phyloP scores from a whole-genome alignment of 805 yeast genomes.

The Candida schatavii region DNA sequence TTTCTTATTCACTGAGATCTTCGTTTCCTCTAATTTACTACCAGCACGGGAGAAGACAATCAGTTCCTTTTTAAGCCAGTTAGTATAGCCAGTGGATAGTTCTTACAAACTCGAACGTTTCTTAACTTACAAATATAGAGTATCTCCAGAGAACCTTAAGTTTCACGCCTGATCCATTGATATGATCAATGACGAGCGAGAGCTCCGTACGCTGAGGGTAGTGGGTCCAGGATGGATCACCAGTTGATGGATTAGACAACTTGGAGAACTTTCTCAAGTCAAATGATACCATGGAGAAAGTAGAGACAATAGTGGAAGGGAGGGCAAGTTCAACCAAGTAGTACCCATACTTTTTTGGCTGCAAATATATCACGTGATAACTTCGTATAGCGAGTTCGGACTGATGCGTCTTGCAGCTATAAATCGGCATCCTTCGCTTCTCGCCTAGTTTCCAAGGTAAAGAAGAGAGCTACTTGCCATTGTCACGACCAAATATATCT shows the following conservation, averaged over 20 bases:
- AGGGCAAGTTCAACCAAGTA: too few species aligned
- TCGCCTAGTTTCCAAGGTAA: too few species aligned
- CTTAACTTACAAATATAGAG: constrained; percentile 16
- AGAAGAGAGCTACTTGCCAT: too few species aligned
- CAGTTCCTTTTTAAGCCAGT: too few species aligned
- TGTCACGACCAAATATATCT: too few species aligned
- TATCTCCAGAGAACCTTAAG: constrained; percentile 19
- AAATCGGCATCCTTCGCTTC: too few species aligned
- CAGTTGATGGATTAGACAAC: neutral
- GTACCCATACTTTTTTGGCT: too few species aligned
- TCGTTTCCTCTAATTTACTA: constrained; percentile 1
- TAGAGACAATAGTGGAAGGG: too few species aligned
- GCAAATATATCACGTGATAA: too few species aligned
- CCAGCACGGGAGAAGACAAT: constrained; percentile 1
- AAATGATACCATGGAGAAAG: neutral
- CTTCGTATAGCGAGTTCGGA: too few species aligned
- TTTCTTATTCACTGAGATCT: constrained; percentile 17
- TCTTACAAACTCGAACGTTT: neutral
- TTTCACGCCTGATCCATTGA: constrained; percentile 2
- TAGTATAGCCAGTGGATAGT: constrained; percentile 10
- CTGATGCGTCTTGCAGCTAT: too few species aligned
- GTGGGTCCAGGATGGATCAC: constrained; percentile 23
- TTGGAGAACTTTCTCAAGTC: constrained; percentile 1
- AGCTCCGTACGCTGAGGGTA: constrained; percentile 28
- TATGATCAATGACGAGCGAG: constrained; percentile 14